Conservation (phyloP, 352 stramenopile genomes). For the Phytophthora fragariae region DNA sequence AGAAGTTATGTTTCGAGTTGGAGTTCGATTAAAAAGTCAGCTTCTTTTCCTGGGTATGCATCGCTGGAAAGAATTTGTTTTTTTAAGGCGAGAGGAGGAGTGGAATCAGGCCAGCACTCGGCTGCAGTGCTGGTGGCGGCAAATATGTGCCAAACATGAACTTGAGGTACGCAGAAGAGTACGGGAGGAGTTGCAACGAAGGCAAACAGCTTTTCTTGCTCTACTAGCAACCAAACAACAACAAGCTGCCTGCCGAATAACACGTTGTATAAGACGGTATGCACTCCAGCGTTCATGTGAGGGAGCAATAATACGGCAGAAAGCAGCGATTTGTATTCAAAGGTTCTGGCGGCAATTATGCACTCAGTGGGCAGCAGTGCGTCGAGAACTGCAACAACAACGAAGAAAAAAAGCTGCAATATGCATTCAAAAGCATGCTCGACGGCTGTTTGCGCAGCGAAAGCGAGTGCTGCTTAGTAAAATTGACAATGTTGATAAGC, state of each 20-base stretch:
- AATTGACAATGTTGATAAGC: conserved; percentile 42
- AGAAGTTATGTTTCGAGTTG: conserved; percentile 51
- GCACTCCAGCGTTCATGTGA: conserved; percentile 4
- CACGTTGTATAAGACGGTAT: conserved; percentile 45
- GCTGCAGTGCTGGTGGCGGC: conserved; percentile 73
- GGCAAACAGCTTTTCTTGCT: conserved; percentile 50
- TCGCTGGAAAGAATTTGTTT: conserved; percentile 51
- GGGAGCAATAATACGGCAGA: conserved; percentile 8
- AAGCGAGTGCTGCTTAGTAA: conserved; percentile 45
- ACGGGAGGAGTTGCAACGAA: conserved; percentile 47
- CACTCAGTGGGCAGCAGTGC: conserved; percentile 56
- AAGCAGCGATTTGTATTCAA: conserved; percentile 52
- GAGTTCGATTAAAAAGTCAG: conserved; percentile 49
- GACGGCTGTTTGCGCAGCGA: conserved; percentile 45
- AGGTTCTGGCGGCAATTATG: conserved; percentile 60
- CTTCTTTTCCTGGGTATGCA: conserved; percentile 51
- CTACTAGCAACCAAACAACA: conserved; percentile 57
- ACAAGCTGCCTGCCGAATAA: conserved; percentile 57
- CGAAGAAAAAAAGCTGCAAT: conserved; percentile 45
- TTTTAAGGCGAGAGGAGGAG: conserved; percentile 25
- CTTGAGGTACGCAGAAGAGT: conserved; percentile 37
- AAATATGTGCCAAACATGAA: conserved; percentile 42
- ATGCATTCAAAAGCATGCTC: conserved; percentile 51
- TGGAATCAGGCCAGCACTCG: conserved; percentile 14
- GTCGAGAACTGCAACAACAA: conserved; percentile 47